Evolutionary conservation across 768 basidiomycete species (phyloP), one percentile per base, ranked within the genome.

Genomic region (Hemileccinum impolitum): DNA sequence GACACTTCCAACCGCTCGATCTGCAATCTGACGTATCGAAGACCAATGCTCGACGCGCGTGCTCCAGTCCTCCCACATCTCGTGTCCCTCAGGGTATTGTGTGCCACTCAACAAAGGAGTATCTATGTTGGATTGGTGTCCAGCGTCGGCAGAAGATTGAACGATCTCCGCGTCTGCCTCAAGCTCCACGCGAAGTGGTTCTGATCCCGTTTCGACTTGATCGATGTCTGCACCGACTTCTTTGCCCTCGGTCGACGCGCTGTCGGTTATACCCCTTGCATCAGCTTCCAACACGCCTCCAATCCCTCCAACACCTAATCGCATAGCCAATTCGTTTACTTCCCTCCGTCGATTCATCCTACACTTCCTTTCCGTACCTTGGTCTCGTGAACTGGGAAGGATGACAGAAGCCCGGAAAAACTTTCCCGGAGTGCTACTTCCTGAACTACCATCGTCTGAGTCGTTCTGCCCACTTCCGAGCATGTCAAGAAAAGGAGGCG

Each of bases 301-400:
- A 7, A 90, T 75, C 0, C 79, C 78, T 30, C 85, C 87, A 32
- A 91, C 74, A 6, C 81, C 90, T 82, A 90, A 89, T n/a, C 87
- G 80, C 75, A 90, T 85, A 0, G 80, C 83, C 39, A 93, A 69
- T 58, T 89, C 84, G 62, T 93, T 93, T 47, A 90, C 80, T 56
- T 91, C 85, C 48, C 80, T 73, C 49, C 90, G 74, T 31, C 90
- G 72, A 4, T 71, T 68, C 51, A 84, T 72, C 39, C 90, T 79
- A 43, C 72, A 77, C 8, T 71, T 65, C 38, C 73, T 75, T 61
- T 93, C 90, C 11, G 71, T 67, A 2, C 60, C 55, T 23, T 72
- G 61, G 11, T 84, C 82, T 12, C 90, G 80, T 3, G 68, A 62
- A 15, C 69, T 62, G 4, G 90, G 91, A 7, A 92, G 81, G 23